A percentile compares a stretch with the other conserved stretches of the same genome.
These are phyloP conservation scores for Spongiforma sp. DNA, from an alignment of 1,284 basidiomycete genomes.

Conservation along the genomic window DNA sequence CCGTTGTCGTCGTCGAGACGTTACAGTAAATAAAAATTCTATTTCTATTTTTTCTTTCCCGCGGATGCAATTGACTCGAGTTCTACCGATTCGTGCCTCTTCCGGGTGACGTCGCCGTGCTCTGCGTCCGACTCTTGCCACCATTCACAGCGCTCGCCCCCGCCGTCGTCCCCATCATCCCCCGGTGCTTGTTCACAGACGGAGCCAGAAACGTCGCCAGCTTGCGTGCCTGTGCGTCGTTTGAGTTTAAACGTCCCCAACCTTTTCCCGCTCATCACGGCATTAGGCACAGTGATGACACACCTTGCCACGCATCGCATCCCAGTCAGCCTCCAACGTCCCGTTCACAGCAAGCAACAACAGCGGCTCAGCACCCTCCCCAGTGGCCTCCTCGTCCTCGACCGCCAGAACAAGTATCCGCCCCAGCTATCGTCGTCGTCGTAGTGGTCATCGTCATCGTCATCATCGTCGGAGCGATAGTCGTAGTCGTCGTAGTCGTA, in stretches of 20 bases:
- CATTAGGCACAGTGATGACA: not conserved
- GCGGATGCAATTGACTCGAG: conserved; percentile 16
- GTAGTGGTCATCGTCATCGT: conserved; percentile 1
- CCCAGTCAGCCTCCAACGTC: conserved; percentile 63
- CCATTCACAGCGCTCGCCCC: conserved; percentile 14
- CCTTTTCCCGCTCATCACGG: not conserved
- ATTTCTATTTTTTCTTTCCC: conserved; percentile 23
- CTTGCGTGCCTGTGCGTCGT: conserved; percentile 51
- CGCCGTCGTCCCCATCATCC: conserved; percentile 20
- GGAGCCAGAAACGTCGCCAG: conserved; percentile 51
- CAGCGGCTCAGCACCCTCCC: conserved; percentile 46
- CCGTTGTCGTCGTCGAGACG: conserved; percentile 15
- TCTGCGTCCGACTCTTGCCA: conserved; percentile 33
- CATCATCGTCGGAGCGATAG: conserved; percentile 59
- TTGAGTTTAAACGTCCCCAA: no score
- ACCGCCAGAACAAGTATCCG: conserved; percentile 71
- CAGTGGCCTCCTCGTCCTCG: conserved; percentile 41
- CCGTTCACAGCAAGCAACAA: conserved; percentile 74
- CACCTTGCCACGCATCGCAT: conserved; percentile 60
- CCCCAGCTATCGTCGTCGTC: conserved; percentile 55
- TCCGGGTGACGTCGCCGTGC: conserved; percentile 37
- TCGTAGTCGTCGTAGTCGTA: conserved; percentile 1
- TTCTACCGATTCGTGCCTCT: conserved; percentile 19
- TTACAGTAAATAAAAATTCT: not conserved
- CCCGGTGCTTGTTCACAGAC: conserved; percentile 47